Evolutionary conservation across 164 flowering plant genomes (phyloP), one percentile per base, ranked within the genome.

Genomic region (Berberis vulgaris): DNA sequence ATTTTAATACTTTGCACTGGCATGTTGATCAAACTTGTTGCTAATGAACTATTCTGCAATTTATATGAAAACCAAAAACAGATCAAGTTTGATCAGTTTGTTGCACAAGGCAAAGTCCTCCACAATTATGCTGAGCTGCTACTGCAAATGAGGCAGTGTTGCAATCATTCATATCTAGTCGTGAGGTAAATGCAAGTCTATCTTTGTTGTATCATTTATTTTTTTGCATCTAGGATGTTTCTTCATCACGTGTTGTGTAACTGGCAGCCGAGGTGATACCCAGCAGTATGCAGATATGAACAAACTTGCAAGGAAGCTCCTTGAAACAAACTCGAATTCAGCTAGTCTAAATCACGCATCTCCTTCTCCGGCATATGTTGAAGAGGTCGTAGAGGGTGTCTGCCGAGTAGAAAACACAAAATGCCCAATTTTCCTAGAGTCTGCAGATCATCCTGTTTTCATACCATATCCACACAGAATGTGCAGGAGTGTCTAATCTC

Each of bases 81-180:
- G 97, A 86, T 87, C 57, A 82, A 77, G 62, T 89, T 89, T 73
- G 94, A 89, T 54, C 85, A 89, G 58, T 89, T 86, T 77, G 94
- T 89, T 45, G 97, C 86, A 60, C 88, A 82, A 82, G 94, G 94
- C 49, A 87, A 79, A 77, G 88, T 84, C 64, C 89, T 89, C 62
- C 87, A 86, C 74, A 86, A 86, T 71, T 87, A 83, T 74, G 94
- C 94, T 13, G 91, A 89, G 80, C 79, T 89, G n/a, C 80, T 89
- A 54, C 87, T 89, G 58, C 81, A 90, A 46, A 62, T 87, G 65
- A 77, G 97, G 67, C 94, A 86, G 68, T 86, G 94, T 57, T 87
- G 94, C 77, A 83, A 89, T 71, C 97, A 89, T 64, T 94, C 94
- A 43, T 89, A 78, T 72, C 97, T 89, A 53, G 94, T 89, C 39